Conservation (phyloP, 371 early-diverging fungal genomes). For the Rhizomucor miehei region DNA sequence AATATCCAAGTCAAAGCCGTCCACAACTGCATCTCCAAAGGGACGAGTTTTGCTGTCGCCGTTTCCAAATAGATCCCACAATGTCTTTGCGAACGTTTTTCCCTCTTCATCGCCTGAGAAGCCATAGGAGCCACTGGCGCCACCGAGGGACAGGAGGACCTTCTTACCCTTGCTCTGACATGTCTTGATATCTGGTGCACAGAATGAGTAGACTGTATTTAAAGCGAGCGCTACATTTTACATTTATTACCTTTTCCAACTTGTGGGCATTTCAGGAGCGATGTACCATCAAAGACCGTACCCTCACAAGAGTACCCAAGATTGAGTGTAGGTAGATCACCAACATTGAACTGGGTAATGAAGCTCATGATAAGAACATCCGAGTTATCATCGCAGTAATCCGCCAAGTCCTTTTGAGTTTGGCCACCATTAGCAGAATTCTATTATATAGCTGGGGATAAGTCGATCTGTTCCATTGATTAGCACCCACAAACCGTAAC, state of each 20-base stretch:
- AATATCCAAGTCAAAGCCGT: slow-evolving; percentile 75
- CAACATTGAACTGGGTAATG: slow-evolving; percentile 52
- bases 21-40: slow-evolving; percentile 57
- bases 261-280: slow-evolving; percentile 54
- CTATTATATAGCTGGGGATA: slow-evolving; percentile 7
- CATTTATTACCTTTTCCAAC: slow-evolving; percentile 43
- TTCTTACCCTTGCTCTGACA: slow-evolving; percentile 66
- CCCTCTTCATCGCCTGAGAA: slow-evolving; percentile 50
- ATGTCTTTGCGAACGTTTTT: slow-evolving; percentile 49
- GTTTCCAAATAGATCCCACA: slow-evolving; percentile 64
- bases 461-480: not conserved
- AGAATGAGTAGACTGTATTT: not conserved
- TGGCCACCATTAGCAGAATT: slow-evolving; percentile 27
- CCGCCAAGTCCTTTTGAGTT: slow-evolving; percentile 40
- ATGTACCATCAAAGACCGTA: slow-evolving; percentile 45
- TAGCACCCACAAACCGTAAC: not conserved
- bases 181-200: slow-evolving; percentile 50
- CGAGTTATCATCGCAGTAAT: slow-evolving; percentile 55
- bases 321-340: slow-evolving; percentile 47
- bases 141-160: slow-evolving; percentile 66
- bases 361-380: slow-evolving; percentile 63
- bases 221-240: not conserved
- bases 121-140: slow-evolving; percentile 63
- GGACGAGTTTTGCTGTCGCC: slow-evolving; percentile 52
- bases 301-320: slow-evolving; percentile 61